Conservation (phyloP, 305 asterid genomes). For the Fraxinus platypoda region DNA sequence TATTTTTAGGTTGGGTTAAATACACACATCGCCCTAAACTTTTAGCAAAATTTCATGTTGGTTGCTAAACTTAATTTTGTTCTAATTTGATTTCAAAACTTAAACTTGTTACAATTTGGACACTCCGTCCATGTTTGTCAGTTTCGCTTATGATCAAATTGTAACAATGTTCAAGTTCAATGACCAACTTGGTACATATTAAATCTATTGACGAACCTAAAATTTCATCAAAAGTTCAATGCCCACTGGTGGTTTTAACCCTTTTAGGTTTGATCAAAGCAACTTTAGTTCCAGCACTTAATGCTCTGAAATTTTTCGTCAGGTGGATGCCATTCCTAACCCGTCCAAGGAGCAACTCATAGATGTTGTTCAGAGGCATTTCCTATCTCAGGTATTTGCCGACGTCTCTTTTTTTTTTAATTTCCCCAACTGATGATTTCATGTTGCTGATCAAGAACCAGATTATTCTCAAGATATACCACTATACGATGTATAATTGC, state of each 20-base stretch:
- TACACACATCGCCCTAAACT: background rate
- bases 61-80: background rate
- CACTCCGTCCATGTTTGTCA: background rate
- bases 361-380: conserved; percentile 86
- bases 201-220: background rate
- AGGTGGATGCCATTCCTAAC: conserved; percentile 80
- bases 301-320: background rate
- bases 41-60: background rate
- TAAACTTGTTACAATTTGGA: background rate
- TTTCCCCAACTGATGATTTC: background rate
- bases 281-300: background rate
- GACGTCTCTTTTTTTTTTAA: background rate
- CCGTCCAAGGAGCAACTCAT: conserved; percentile 83
- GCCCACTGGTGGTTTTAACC: background rate
- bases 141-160: background rate
- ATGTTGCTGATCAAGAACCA: background rate
- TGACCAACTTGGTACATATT: background rate
- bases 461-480: background rate
- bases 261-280: background rate
- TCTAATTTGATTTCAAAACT: background rate
- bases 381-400: conserved; percentile 68
- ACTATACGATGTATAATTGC: background rate
- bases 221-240: background rate
- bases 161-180: background rate
- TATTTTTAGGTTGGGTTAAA: background rate